Evolutionary conservation across 495 filamentous ascomycete genomes (phyloP).

Genomic region (Penicillium argentinense): DNA sequence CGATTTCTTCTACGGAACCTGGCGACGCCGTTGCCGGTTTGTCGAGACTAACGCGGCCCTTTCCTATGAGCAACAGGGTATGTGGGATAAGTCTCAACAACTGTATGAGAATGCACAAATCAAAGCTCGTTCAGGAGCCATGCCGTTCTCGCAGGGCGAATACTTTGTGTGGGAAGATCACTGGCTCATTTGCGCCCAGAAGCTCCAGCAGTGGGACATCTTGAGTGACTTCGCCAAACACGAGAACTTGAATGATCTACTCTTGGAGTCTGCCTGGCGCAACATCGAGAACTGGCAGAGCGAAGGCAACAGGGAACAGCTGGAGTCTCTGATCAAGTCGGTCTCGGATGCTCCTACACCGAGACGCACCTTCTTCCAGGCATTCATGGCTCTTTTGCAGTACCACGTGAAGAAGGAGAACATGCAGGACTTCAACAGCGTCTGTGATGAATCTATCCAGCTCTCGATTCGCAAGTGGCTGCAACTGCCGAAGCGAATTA

Average conservation of each 20-base stretch:
- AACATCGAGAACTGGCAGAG: constrained; percentile 90
- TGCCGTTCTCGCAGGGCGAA: constrained; percentile 93
- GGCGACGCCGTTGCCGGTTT: constrained; percentile 92
- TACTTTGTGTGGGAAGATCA: constrained; percentile 99
- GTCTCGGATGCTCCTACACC: constrained; percentile 97
- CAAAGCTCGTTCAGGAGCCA: constrained; percentile 87
- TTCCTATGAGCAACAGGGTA: constrained; percentile 97
- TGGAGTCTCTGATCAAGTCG: constrained; percentile 89
- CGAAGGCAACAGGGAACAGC: constrained; percentile 77
- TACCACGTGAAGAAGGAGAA: constrained; percentile 85
- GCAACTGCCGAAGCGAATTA: constrained; percentile 87
- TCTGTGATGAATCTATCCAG: constrained; percentile 96
- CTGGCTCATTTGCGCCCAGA: constrained; percentile 96
- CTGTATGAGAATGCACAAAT: constrained; percentile 96
- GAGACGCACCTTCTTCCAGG: constrained; percentile 90
- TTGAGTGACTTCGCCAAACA: constrained; percentile 97
- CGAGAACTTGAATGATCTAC: constrained; percentile 96
- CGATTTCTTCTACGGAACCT: constrained; percentile 96
- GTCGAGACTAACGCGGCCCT: constrained; percentile 95
- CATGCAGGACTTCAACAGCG: constrained; percentile 74
- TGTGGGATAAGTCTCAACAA: constrained; percentile 98
- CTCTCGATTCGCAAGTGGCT: constrained; percentile 98
- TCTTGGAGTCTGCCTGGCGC: constrained; percentile 92
- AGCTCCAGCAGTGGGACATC: constrained; percentile 98
- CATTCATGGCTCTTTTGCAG: constrained; percentile 94